A percentile compares a stretch with the other conserved stretches of the same genome.
phyloP scores from a whole-genome alignment of 2,329 filamentous ascomycete species.

The Fusarium palustre region DNA sequence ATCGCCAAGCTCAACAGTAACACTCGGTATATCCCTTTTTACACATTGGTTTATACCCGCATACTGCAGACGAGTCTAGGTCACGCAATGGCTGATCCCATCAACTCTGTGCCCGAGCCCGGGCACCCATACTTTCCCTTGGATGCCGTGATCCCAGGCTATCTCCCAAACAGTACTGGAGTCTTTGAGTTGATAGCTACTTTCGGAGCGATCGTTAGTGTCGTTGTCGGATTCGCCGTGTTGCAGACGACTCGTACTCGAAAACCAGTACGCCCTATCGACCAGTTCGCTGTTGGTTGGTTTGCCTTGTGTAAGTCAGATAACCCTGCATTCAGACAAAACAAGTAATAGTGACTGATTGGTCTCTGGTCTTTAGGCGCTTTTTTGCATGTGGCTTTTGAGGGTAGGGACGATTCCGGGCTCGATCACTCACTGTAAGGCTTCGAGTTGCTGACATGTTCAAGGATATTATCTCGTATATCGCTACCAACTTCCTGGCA shows the following conservation, averaged over 20 bases:
- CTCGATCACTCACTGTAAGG: slow-evolving; percentile 1
- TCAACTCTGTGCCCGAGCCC: slow-evolving; percentile 7
- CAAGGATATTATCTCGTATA: slow-evolving; percentile 80
- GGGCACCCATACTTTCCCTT: slow-evolving; percentile 65
- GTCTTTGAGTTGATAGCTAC: slow-evolving; percentile 53
- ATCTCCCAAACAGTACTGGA: slow-evolving; percentile 58
- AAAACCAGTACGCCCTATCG: slow-evolving; percentile 45
- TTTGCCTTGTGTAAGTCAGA: slow-evolving; percentile 63
- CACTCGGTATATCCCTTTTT: not conserved
- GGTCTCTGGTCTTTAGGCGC: slow-evolving; percentile 61
- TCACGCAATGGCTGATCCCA: slow-evolving; percentile 7
- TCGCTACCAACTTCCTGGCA: slow-evolving; percentile 72
- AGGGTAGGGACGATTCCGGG: slow-evolving; percentile 62
- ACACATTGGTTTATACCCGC: not conserved
- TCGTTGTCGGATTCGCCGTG: slow-evolving; percentile 51
- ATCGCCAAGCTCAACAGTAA: not conserved
- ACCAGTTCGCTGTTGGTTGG: slow-evolving; percentile 63
- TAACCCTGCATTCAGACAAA: not conserved
- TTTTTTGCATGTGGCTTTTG: slow-evolving; percentile 82
- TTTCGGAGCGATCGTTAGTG: slow-evolving; percentile 53
- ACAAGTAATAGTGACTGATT: not conserved
- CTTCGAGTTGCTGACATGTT: not conserved
- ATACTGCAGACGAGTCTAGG: not conserved
- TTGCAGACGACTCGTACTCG: slow-evolving; percentile 40
- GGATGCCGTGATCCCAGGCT: slow-evolving; percentile 57